A percentile compares a stretch with the other conserved stretches of the same genome.
These are phyloP conservation scores for Trichosporon asahii DNA, from an alignment of 1,284 basidiomycete species.

Conservation along the genomic window DNA sequence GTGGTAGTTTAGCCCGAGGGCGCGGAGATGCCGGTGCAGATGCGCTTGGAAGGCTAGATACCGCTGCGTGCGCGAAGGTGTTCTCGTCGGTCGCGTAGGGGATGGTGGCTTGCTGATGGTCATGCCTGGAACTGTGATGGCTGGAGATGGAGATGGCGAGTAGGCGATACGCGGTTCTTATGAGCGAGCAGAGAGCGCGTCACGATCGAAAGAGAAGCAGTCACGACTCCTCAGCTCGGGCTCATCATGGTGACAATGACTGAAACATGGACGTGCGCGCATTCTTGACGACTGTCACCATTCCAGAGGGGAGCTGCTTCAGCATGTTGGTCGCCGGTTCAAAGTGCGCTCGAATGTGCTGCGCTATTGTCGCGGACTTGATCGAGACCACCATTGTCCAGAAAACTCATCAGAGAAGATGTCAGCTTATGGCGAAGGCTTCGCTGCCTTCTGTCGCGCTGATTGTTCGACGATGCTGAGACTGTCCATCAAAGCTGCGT, in stretches of 20 bases:
- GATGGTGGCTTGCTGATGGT: background rate
- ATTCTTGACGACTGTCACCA: background rate
- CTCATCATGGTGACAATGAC: background rate
- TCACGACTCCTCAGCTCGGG: background rate
- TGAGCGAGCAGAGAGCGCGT: background rate
- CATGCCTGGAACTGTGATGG: background rate
- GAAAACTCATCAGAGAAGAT: background rate
- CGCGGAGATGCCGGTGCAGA: background rate
- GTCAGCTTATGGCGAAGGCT: background rate
- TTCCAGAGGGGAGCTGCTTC: background rate
- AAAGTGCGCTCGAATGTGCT: background rate
- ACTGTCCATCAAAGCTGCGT: background rate
- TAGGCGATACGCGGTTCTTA: background rate
- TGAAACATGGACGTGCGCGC: background rate
- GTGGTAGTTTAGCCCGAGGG: background rate
- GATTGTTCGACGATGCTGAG: background rate
- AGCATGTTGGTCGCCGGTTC: background rate
- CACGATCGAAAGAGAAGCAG: background rate
- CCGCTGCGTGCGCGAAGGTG: background rate
- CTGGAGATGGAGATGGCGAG: background rate
- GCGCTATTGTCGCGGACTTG: too few relatives aligned
- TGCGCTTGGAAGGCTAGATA: slow-evolving; percentile 7
- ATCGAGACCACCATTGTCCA: background rate
- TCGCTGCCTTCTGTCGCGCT: background rate
- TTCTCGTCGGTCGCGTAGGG: background rate